A percentile compares a stretch with the other conserved stretches of the same genome.
phyloP scores from a whole-genome alignment of 75 land plant species.

The Pinus taeda region DNA sequence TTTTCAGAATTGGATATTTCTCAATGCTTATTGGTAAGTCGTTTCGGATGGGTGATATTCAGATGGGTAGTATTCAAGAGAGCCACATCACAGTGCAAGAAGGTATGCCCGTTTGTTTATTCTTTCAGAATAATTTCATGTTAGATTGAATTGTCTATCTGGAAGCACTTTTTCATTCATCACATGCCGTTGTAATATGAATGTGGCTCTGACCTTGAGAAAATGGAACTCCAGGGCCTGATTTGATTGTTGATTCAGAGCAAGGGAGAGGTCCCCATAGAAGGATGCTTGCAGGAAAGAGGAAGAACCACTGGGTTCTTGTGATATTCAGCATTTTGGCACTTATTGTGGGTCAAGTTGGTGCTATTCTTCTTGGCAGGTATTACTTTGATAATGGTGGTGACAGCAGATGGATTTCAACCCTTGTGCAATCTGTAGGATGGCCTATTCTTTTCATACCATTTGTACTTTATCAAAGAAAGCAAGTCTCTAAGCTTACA shows the following conservation, averaged over 20 bases:
- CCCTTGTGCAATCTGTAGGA: conserved; percentile 35
- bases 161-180: no score
- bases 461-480: conserved; percentile 8
- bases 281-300: not conserved
- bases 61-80: no score
- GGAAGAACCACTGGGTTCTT: conserved; percentile 23
- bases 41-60: no score
- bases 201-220: not conserved
- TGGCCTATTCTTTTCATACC: conserved; percentile 46
- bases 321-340: conserved; percentile 30
- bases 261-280: not conserved
- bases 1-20: no score
- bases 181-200: no score
- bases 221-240: not conserved
- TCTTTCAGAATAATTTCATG: no score
- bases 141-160: no score
- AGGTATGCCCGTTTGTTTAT: no score
- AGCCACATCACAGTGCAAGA: no score
- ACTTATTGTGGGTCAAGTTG: conserved; percentile 43
- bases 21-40: no score
- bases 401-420: conserved; percentile 55
- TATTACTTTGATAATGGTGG: conserved; percentile 60
- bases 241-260: no score
- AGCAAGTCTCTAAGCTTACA: not conserved
- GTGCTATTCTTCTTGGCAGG: conserved; percentile 43